phyloP scores from a whole-genome alignment of 805 yeast species.

The Candida ascalaphidarum region DNA sequence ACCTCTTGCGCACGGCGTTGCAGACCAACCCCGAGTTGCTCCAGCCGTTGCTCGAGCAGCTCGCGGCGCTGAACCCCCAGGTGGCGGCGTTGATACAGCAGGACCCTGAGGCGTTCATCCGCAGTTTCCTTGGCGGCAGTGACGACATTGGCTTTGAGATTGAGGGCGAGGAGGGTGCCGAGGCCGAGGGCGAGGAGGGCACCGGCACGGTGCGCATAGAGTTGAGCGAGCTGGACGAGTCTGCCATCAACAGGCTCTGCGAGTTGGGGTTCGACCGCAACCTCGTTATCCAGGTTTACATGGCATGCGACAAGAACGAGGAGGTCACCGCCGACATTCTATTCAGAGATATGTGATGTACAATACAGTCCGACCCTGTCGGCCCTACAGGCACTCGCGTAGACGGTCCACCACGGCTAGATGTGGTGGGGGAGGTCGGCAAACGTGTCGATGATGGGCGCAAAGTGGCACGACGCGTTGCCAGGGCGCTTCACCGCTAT shows the following conservation, averaged over 20 bases:
- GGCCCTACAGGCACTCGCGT: no score
- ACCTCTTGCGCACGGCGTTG: conserved; percentile 63
- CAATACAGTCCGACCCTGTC: no score
- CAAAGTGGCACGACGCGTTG: conserved; percentile 51
- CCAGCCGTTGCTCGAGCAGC: conserved; percentile 73
- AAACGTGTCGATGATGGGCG: no score
- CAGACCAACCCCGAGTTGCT: conserved; percentile 84
- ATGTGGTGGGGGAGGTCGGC: no score
- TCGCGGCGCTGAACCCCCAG: conserved; percentile 78
- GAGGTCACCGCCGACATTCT: conserved; percentile 92
- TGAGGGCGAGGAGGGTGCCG: conserved; percentile 27
- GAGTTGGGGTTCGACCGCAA: conserved; percentile 90
- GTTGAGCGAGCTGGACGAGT: conserved; percentile 76
- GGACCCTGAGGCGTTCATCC: conserved; percentile 85
- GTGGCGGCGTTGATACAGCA: conserved; percentile 69
- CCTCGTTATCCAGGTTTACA: conserved; percentile 83
- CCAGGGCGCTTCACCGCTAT: conserved; percentile 67
- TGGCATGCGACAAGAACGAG: conserved; percentile 97
- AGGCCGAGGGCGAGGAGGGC: conserved; percentile 21
- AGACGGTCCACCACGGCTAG: no score
- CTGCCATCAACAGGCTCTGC: conserved; percentile 81
- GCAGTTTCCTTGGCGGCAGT: conserved; percentile 58
- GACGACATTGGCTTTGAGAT: conserved; percentile 37
- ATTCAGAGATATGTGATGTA: conserved; percentile 48
- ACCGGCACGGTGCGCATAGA: conserved; percentile 38